Evolutionary conservation across 805 yeast genomes (phyloP).

Genomic region (Barnettozyma salicaria): DNA sequence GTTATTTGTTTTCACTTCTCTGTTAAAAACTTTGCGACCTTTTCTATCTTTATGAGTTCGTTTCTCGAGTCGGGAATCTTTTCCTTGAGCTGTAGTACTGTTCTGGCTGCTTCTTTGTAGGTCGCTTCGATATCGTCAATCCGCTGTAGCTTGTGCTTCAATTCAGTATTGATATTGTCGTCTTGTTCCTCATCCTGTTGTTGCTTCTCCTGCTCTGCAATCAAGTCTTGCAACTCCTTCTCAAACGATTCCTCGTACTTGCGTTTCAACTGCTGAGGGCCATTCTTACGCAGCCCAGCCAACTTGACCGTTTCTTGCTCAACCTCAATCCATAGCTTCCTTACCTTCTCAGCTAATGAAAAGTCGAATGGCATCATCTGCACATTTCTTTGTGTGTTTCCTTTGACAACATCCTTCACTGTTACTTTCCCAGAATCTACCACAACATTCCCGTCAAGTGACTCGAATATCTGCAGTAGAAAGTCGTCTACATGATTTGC

Average conservation of each 20-base stretch:
- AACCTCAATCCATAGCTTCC: conserved; percentile 50
- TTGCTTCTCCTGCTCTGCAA: conserved; percentile 2
- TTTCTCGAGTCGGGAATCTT: conserved; percentile 25
- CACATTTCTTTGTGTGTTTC: conserved; percentile 11
- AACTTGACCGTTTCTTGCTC: conserved; percentile 57
- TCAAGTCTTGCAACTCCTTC: conserved; percentile 21
- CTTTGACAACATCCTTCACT: neutral
- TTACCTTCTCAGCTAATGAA: conserved; percentile 51
- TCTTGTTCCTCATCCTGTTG: conserved; percentile 9
- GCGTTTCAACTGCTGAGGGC: conserved; percentile 39
- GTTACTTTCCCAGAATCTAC: conserved; percentile 49
- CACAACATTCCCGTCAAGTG: conserved; percentile 47
- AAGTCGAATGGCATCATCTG: conserved; percentile 68
- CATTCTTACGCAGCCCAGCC: conserved; percentile 46
- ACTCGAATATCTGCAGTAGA: conserved; percentile 49
- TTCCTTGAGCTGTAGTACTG: conserved; percentile 14
- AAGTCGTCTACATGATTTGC: conserved; percentile 38
- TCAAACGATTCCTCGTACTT: conserved; percentile 34
- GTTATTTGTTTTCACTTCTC: conserved; percentile 7
- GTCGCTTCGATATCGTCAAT: conserved; percentile 11
- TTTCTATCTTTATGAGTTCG: conserved; percentile 26
- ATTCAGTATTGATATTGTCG: neutral
- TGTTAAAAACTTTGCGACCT: conserved; percentile 22
- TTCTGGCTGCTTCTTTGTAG: conserved; percentile 16
- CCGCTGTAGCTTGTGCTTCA: conserved; percentile 6